phyloP scores from a whole-genome alignment of 2,329 filamentous ascomycete species.

The Lasiodiplodia theobromae region DNA sequence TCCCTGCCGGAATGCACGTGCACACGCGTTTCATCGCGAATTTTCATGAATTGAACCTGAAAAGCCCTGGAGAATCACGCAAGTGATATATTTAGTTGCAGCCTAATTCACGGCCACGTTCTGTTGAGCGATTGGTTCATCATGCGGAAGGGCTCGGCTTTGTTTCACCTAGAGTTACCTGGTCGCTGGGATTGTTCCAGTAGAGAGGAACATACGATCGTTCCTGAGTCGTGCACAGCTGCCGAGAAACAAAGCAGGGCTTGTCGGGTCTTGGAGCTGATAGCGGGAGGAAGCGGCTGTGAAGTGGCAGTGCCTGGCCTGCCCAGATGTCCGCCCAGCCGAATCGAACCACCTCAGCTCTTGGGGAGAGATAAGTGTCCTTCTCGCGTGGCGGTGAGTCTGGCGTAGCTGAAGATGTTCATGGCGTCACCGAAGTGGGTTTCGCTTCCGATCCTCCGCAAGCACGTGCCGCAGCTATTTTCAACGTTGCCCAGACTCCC shows the following conservation, averaged over 20 bases:
- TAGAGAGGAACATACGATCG: too few relatives aligned
- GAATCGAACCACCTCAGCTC: background rate
- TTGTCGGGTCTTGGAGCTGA: background rate
- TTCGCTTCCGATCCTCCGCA: background rate
- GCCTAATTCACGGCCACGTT: too few relatives aligned
- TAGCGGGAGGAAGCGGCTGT: background rate
- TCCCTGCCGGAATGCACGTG: too few relatives aligned
- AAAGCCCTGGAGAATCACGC: too few relatives aligned
- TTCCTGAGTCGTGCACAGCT: too few relatives aligned
- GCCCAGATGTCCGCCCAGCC: background rate
- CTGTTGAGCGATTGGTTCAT: too few relatives aligned
- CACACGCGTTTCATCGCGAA: too few relatives aligned
- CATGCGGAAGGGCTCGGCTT: too few relatives aligned
- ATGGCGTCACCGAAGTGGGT: background rate
- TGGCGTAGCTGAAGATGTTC: background rate
- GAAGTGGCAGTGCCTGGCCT: background rate
- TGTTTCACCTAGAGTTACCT: too few relatives aligned
- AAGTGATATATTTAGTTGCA: too few relatives aligned
- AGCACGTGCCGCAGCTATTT: conserved; percentile 6
- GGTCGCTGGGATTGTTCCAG: too few relatives aligned
- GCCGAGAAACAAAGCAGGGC: background rate
- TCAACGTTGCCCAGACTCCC: background rate
- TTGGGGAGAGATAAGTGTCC: background rate
- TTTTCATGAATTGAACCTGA: too few relatives aligned
- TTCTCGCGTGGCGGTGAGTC: background rate